phyloP scores from a whole-genome alignment of 805 yeast genomes.

The Henningerozyma blattae region DNA sequence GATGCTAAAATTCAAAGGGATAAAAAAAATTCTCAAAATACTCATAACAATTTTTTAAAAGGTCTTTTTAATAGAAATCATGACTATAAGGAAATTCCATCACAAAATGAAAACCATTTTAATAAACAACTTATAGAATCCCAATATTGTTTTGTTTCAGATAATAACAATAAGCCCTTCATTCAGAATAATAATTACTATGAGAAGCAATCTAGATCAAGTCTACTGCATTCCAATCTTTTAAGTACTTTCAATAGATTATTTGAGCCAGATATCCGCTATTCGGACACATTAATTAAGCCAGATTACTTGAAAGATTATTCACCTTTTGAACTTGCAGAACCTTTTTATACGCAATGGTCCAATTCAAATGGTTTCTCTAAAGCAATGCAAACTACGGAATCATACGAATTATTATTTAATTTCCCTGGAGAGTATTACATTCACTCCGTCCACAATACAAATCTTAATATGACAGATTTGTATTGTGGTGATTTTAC shows the following conservation, averaged over 20 bases:
- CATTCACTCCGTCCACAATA: slow-evolving; percentile 2
- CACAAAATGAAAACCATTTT: neutral
- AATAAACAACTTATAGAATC: neutral
- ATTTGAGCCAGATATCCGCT: slow-evolving; percentile 34
- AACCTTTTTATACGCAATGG: slow-evolving; percentile 24
- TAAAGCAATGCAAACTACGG: slow-evolving; percentile 14
- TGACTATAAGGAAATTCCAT: neutral
- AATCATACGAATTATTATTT: slow-evolving; percentile 18
- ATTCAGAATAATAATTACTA: neutral
- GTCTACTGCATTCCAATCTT: slow-evolving; percentile 29
- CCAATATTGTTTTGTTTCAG: neutral
- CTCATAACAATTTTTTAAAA: neutral
- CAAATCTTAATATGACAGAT: too few species aligned
- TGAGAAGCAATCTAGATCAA: neutral
- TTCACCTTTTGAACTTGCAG: slow-evolving; percentile 21
- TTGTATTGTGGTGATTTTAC: slow-evolving; percentile 19
- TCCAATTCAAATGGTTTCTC: slow-evolving; percentile 7
- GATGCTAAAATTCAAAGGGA: slow-evolving; percentile 1
- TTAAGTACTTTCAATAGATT: slow-evolving; percentile 28
- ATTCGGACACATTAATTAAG: slow-evolving; percentile 28
- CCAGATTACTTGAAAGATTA: slow-evolving; percentile 28
- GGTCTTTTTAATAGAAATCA: neutral
- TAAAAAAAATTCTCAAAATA: neutral
- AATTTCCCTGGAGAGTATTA: slow-evolving; percentile 11
- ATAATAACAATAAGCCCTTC: neutral